Percentiles rank a stretch among this genome's conserved stretches.
phyloP scores from a whole-genome alignment of 2,329 filamentous ascomycete genomes.

The Nannizziopsis barbatae region DNA sequence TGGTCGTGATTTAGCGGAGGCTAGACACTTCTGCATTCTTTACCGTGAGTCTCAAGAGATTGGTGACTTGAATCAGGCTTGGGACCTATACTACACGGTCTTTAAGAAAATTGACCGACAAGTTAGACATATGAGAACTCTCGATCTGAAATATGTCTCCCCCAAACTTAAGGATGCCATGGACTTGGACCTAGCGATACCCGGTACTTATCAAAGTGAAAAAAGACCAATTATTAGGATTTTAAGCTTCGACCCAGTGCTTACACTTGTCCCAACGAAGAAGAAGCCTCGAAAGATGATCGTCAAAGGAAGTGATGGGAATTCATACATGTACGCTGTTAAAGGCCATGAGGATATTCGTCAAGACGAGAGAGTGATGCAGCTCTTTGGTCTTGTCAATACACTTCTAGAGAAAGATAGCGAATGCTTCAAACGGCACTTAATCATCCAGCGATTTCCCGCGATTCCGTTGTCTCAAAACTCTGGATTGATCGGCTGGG shows the following conservation, averaged over 20 bases:
- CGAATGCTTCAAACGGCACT: conserved; percentile 91
- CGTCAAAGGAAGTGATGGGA: conserved; percentile 78
- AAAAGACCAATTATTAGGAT: conserved; percentile 67
- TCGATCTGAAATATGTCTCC: conserved; percentile 94
- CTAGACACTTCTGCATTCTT: conserved; percentile 87
- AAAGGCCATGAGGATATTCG: conserved; percentile 99
- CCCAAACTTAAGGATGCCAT: conserved; percentile 78
- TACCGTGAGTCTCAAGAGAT: conserved; percentile 82
- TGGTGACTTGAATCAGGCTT: conserved; percentile 92
- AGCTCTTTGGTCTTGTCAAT: conserved; percentile 95
- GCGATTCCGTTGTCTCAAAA: conserved; percentile 96
- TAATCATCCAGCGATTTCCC: conserved; percentile 91
- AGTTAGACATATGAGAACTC: conserved; percentile 77
- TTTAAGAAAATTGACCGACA: conserved; percentile 93
- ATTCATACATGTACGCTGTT: conserved; percentile 73
- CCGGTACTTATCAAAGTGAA: conserved; percentile 78
- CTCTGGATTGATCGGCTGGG: conserved; percentile 90
- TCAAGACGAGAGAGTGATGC: conserved; percentile 98
- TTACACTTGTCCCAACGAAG: conserved; percentile 91
- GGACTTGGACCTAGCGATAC: conserved; percentile 86
- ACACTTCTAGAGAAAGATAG: conserved; percentile 87
- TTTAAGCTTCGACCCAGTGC: conserved; percentile 75
- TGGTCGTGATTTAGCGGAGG: conserved; percentile 86
- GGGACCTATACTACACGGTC: conserved; percentile 98
- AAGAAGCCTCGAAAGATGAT: conserved; percentile 86